Conservation (phyloP, 192 early-diverging fungal genomes). For the Jimgerdemannia flammicorona region DNA sequence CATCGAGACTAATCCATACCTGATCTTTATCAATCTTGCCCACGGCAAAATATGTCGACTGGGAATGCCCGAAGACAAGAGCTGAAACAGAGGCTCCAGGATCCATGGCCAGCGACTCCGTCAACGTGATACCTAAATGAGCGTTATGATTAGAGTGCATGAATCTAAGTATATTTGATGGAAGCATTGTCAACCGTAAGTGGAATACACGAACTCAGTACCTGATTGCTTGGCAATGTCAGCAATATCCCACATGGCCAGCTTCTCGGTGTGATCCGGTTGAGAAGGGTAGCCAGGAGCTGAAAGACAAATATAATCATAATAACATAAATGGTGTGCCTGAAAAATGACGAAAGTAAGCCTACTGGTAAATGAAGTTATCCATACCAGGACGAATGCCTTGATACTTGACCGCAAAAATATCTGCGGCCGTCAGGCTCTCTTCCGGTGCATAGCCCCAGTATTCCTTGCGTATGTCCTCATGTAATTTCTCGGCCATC, state of each 20-base stretch:
- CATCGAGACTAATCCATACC: conserved; percentile 25
- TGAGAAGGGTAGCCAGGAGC: conserved; percentile 95
- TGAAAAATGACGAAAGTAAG: not conserved
- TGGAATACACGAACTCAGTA: no score
- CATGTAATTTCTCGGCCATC: conserved; percentile 86
- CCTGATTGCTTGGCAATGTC: conserved; percentile 68
- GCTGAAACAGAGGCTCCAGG: conserved; percentile 88
- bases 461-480: conserved; percentile 77
- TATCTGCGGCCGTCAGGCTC: conserved; percentile 67
- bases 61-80: conserved; percentile 62
- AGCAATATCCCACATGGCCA: conserved; percentile 88
- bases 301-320: not conserved
- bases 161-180: no score
- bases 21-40: conserved; percentile 94
- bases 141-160: no score
- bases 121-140: conserved; percentile 69
- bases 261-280: conserved; percentile 94
- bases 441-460: conserved; percentile 91
- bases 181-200: not conserved
- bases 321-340: no score
- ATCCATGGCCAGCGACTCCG: conserved; percentile 92
- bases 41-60: conserved; percentile 90
- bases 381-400: conserved; percentile 74
- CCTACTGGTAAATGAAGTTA: not conserved
- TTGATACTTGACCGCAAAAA: conserved; percentile 91